A percentile compares a stretch with the other conserved stretches of the same genome.
Evolutionary conservation across 768 basidiomycete species (phyloP).

Genomic region (Suillus subluteus): DNA sequence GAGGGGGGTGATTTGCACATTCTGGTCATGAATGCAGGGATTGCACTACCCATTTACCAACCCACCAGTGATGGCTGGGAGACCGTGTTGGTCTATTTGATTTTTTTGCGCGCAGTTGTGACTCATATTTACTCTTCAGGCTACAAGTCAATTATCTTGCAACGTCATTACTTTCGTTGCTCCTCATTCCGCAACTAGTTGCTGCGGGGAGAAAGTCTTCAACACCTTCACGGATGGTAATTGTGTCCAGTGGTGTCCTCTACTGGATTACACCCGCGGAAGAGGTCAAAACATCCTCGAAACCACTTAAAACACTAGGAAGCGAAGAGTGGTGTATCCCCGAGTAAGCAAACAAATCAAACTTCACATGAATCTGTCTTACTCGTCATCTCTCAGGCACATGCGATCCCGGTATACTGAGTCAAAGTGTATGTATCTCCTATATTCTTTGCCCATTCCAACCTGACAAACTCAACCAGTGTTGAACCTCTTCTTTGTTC

Average conservation of each 20-base stretch:
- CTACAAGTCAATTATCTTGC: constrained; percentile 41
- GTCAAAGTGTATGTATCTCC: constrained; percentile 30
- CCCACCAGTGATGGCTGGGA: constrained; percentile 52
- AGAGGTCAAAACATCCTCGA: constrained; percentile 23
- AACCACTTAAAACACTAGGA: constrained; percentile 30
- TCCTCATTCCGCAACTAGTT: constrained; percentile 36
- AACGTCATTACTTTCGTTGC: constrained; percentile 35
- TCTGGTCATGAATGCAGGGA: constrained; percentile 48
- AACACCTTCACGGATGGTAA: constrained; percentile 29
- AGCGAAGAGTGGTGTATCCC: constrained; percentile 23
- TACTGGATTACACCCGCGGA: constrained; percentile 21
- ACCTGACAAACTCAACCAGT: constrained; percentile 20
- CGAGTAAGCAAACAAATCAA: constrained; percentile 18
- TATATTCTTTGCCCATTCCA: neutral
- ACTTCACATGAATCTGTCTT: neutral
- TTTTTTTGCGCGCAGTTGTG: neutral
- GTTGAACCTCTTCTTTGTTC: constrained; percentile 34
- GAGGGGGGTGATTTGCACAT: constrained; percentile 39
- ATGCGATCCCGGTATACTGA: constrained; percentile 26
- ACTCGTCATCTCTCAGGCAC: constrained; percentile 12
- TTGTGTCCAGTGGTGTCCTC: constrained; percentile 36
- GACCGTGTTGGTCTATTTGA: constrained; percentile 32
- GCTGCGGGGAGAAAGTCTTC: constrained; percentile 29
- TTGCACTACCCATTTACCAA: constrained; percentile 19
- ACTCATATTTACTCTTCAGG: constrained; percentile 15